A percentile compares a stretch with the other conserved stretches of the same genome.
Conservation (phyloP, 2,329 filamentous ascomycete genomes). For the Xylaria sp. region DNA sequence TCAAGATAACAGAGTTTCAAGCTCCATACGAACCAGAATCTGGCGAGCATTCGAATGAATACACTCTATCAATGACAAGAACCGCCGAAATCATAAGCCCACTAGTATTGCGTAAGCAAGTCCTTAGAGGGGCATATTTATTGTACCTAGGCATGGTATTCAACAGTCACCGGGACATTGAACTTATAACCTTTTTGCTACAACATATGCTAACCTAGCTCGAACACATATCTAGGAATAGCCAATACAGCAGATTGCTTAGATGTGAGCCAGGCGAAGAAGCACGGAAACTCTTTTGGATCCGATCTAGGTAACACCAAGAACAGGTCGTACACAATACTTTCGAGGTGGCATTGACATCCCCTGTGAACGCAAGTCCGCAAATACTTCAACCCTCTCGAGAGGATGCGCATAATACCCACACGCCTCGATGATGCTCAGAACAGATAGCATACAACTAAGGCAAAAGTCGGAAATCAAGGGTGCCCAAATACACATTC, state of each 20-base stretch:
- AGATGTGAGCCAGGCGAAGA: not conserved
- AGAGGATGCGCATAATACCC: not conserved
- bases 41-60: not conserved
- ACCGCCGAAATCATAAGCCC: not conserved
- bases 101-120: slow-evolving; percentile 7
- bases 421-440: not conserved
- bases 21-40: not conserved
- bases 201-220: slow-evolving; percentile 1
- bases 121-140: not conserved
- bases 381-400: not conserved
- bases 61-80: not conserved
- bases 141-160: not conserved
- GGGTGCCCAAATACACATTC: not conserved
- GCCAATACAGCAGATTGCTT: not conserved
- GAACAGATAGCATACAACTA: not conserved
- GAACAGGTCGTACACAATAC: not conserved
- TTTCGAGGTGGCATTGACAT: not conserved
- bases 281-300: not conserved
- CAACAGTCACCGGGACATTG: not conserved
- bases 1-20: not conserved
- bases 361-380: not conserved
- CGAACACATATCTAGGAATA: not conserved
- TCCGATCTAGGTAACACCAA: not conserved
- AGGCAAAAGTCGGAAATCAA: not conserved
- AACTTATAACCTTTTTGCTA: not conserved